A percentile compares a stretch with the other conserved stretches of the same genome.
phyloP scores from a whole-genome alignment of 768 basidiomycete species.

The Calocera viscosa region DNA sequence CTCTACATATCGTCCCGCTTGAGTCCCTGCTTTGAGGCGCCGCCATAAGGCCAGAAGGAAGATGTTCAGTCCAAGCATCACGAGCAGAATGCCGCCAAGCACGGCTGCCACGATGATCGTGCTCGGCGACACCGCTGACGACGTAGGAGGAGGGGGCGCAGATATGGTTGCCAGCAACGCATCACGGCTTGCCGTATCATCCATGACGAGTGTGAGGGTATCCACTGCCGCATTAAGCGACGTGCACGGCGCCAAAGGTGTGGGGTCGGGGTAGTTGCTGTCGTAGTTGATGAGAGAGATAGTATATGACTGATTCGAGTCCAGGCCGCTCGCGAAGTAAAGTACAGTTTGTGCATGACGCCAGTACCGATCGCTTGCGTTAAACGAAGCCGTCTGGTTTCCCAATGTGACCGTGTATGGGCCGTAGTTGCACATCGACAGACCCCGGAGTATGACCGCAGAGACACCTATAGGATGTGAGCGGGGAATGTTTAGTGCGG shows the following conservation, averaged over 20 bases:
- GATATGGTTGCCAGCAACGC: neutral
- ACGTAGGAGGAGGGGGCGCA: neutral
- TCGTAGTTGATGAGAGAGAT: neutral
- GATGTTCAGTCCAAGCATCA: neutral
- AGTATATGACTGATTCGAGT: neutral
- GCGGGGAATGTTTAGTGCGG: neutral
- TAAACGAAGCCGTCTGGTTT: neutral
- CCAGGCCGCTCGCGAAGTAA: neutral
- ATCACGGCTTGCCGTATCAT: no score
- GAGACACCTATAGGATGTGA: neutral
- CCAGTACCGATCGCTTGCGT: neutral
- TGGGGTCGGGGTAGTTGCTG: neutral
- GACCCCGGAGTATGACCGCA: neutral
- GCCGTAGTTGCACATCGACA: conserved; percentile 1
- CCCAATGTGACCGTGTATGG: neutral
- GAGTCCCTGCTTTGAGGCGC: neutral
- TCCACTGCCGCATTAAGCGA: neutral
- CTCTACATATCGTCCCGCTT: no score
- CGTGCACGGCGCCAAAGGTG: neutral
- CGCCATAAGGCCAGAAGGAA: neutral
- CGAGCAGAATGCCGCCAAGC: neutral
- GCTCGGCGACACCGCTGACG: neutral
- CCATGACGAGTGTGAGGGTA: neutral
- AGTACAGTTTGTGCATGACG: neutral
- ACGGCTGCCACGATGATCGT: neutral